Evolutionary conservation across 2,329 filamentous ascomycete genomes (phyloP), one percentile per base, ranked within the genome.

Genomic region (Paraconiothyrium brasiliense): DNA sequence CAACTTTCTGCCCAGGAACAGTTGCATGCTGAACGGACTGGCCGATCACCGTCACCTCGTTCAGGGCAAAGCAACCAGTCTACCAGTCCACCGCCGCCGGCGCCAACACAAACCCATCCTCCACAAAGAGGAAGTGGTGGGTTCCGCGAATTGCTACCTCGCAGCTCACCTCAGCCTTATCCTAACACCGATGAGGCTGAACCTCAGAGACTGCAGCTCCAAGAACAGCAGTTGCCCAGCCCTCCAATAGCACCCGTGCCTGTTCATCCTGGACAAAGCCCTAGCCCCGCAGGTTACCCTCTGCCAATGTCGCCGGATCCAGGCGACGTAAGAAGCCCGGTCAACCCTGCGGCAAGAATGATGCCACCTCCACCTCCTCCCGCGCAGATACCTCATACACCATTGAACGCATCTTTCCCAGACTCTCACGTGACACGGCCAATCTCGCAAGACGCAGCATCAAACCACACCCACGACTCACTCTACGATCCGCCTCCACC

Each of bases 81-180:
- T 10, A 64, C 67, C 20, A 67, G 66, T 32, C 71, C 69, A 39
- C 57, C 64, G 27, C 61, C 63, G 16, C 57, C 60, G 9, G 43
- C 43, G 27, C 58, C 60, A 47, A 56, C 47, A 20, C 48, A 61
- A 39, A 58, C 51, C 22, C 59, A 56, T 24, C 60, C 60, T 46
- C 49, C 58, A 8, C 30, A 47, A 14, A 64, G 63, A 30, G 39
- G 34, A 49, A 67, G 63, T 22, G 70, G 73, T 35, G 76, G 75
- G 8, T 79, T 77, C 57, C 69, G 71, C 34, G 77, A 79, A 54
- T 61, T 79, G 11, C 60, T 78, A 35, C 77, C 77, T 10, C 71
- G 72, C 24, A 67, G 59, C 57, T 72, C 74, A 34, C 68, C 73
- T 7, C 73, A 76, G 27, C 67, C 71, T 35, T 72, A 74, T 58